Evolutionary conservation across 2,329 filamentous ascomycete genomes (phyloP).

Genomic region (Fusarium concolor): DNA sequence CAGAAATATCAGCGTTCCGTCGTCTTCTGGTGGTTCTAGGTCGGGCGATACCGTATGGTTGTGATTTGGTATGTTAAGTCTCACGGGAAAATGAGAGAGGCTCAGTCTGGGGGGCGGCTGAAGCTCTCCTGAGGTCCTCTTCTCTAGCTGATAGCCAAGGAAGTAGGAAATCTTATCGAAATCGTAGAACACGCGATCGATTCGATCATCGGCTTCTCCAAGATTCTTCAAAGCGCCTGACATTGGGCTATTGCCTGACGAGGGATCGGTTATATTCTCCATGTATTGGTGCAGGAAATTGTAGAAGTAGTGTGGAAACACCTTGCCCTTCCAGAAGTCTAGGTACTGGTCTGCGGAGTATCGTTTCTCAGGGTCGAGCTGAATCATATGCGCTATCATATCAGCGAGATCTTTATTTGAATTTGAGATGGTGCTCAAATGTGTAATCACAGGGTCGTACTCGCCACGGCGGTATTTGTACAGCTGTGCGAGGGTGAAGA

Average conservation of each 20-base stretch:
- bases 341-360: slow-evolving; percentile 96
- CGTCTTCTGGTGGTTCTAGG: slow-evolving; percentile 75
- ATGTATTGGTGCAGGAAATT: slow-evolving; percentile 98
- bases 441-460: slow-evolving; percentile 85
- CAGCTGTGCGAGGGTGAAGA: slow-evolving; percentile 97
- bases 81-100: slow-evolving; percentile 78
- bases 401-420: slow-evolving; percentile 88
- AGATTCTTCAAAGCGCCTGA: slow-evolving; percentile 76
- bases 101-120: slow-evolving; percentile 58
- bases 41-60: slow-evolving; percentile 74
- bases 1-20: slow-evolving; percentile 92
- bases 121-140: slow-evolving; percentile 48
- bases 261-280: slow-evolving; percentile 92
- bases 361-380: slow-evolving; percentile 89
- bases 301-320: slow-evolving; percentile 97
- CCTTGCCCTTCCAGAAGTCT: slow-evolving; percentile 89
- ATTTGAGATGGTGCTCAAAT: slow-evolving; percentile 88
- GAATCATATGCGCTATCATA: slow-evolving; percentile 95
- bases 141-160: slow-evolving; percentile 76
- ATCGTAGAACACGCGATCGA: slow-evolving; percentile 91
- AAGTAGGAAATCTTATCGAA: slow-evolving; percentile 99
- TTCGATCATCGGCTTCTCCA: slow-evolving; percentile 90
- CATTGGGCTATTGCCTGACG: slow-evolving; percentile 78
- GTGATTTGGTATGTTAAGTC: slow-evolving; percentile 87
- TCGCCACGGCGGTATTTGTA: slow-evolving; percentile 94